These are phyloP conservation scores for Chaetomiaceae sp. DNA, from an alignment of 2,329 filamentous ascomycete species.

Conservation along the genomic window DNA sequence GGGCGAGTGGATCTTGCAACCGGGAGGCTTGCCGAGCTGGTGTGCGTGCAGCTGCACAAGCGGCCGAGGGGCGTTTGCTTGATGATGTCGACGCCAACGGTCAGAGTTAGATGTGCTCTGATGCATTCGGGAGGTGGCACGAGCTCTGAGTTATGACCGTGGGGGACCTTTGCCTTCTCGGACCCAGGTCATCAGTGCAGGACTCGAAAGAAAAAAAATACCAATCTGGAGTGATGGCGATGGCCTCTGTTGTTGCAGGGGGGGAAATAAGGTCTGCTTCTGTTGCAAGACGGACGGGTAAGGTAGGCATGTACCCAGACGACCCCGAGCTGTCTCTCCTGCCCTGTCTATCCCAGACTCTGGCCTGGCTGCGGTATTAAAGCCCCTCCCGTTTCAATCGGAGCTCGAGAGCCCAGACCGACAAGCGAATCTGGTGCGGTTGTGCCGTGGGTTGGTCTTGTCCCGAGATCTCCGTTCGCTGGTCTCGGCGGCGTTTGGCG, in stretches of 20 bases:
- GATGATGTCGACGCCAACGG: too few species aligned
- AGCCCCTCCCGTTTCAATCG: conserved; percentile 13
- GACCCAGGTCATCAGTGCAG: too few species aligned
- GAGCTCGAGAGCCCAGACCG: conserved; percentile 9
- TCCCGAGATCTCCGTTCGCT: background rate
- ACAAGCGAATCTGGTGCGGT: background rate
- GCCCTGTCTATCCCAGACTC: conserved; percentile 14
- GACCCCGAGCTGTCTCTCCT: conserved; percentile 9
- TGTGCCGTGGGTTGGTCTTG: background rate
- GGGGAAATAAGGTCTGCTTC: too few species aligned
- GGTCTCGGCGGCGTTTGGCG: background rate
- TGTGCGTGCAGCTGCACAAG: conserved; percentile 11
- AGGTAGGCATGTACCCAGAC: too few species aligned
- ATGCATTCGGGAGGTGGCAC: too few species aligned
- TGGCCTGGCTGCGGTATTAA: conserved; percentile 1
- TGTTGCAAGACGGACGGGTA: background rate
- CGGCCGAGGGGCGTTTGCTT: too few species aligned
- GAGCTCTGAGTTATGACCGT: too few species aligned
- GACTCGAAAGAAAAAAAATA: too few species aligned
- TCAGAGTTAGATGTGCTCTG: too few species aligned
- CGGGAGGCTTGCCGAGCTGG: conserved; percentile 22
- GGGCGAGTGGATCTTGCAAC: conserved; percentile 18
- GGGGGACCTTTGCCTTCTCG: too few species aligned
- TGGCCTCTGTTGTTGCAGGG: too few species aligned
- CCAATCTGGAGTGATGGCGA: too few species aligned